Evolutionary conservation across 768 basidiomycete genomes (phyloP).

Genomic region (Inosperma sp.): DNA sequence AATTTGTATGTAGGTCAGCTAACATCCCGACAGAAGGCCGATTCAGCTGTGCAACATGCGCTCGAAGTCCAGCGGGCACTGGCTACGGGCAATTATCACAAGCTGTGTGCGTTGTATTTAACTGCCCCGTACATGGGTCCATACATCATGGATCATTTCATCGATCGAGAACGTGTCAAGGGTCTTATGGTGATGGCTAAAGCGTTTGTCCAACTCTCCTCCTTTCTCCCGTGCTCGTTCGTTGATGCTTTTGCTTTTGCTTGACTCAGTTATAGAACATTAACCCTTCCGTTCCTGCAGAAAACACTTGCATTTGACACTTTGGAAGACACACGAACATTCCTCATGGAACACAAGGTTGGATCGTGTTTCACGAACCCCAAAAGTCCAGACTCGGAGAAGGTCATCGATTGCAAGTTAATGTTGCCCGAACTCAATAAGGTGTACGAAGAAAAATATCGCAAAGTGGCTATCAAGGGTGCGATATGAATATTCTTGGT

Average conservation of each 20-base stretch:
- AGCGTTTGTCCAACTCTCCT: conserved; percentile 84
- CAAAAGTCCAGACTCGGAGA: conserved; percentile 54
- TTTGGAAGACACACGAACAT: conserved; percentile 55
- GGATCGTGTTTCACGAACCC: conserved; percentile 56
- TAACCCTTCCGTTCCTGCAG: conserved; percentile 73
- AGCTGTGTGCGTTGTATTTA: conserved; percentile 80
- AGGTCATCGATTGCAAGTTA: conserved; percentile 67
- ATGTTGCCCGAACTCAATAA: conserved; percentile 53
- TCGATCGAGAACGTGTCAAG: conserved; percentile 81
- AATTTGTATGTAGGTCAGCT: conserved; percentile 97
- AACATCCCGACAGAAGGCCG: conserved; percentile 83
- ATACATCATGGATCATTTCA: conserved; percentile 99
- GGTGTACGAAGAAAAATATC: conserved; percentile 75
- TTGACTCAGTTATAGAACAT: conserved; percentile 64
- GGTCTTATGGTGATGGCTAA: conserved; percentile 88
- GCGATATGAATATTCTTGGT: conserved; percentile 56
- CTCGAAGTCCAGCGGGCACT: conserved; percentile 84
- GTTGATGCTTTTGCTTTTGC: too few relatives aligned
- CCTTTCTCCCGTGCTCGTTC: too few relatives aligned
- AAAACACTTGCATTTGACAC: conserved; percentile 83
- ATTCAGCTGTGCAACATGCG: conserved; percentile 80
- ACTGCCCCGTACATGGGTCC: conserved; percentile 94
- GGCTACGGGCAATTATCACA: conserved; percentile 91
- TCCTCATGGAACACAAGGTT: conserved; percentile 63
- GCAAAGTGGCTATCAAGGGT: conserved; percentile 87